Percentiles rank a stretch among this genome's conserved stretches.
Evolutionary conservation across 352 stramenopile genomes (phyloP).

Genomic region (Peronosclerospora sorghi): DNA sequence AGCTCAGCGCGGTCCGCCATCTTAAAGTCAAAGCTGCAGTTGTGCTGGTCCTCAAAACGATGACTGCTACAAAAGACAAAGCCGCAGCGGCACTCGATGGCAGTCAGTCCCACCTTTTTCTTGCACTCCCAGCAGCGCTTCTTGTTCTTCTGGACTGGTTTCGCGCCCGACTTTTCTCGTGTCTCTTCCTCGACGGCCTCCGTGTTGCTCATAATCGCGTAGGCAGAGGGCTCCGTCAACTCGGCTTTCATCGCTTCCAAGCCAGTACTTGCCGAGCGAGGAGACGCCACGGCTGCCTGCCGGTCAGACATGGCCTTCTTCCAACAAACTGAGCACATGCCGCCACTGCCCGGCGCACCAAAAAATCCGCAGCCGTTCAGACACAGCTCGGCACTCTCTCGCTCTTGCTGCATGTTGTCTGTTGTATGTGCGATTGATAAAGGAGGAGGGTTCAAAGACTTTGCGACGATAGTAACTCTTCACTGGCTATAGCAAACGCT

Average conservation of each 20-base stretch:
- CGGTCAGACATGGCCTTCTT: conserved; percentile 78
- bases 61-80: conserved; percentile 83
- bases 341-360: conserved; percentile 47
- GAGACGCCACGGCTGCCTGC: conserved; percentile 18
- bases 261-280: conserved; percentile 8
- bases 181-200: conserved; percentile 11
- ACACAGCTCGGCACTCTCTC: conserved; percentile 62
- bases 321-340: conserved; percentile 80
- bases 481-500: too few species aligned
- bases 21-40: conserved; percentile 83
- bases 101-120: conserved; percentile 86
- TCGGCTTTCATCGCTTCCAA: conserved; percentile 18
- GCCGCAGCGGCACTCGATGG: conserved; percentile 83
- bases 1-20: conserved; percentile 59
- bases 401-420: conserved; percentile 71
- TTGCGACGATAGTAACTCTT: too few species aligned
- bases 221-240: not conserved
- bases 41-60: conserved; percentile 82
- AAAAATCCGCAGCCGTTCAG: conserved; percentile 74
- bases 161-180: conserved; percentile 10
- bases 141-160: conserved; percentile 82
- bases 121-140: conserved; percentile 87
- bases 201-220: conserved; percentile 9
- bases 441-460: too few species aligned
- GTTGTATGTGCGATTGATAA: too few species aligned